A percentile compares a stretch with the other conserved stretches of the same genome.
phyloP scores from a whole-genome alignment of 2,329 filamentous ascomycete species.

The Epichloe hybrida region DNA sequence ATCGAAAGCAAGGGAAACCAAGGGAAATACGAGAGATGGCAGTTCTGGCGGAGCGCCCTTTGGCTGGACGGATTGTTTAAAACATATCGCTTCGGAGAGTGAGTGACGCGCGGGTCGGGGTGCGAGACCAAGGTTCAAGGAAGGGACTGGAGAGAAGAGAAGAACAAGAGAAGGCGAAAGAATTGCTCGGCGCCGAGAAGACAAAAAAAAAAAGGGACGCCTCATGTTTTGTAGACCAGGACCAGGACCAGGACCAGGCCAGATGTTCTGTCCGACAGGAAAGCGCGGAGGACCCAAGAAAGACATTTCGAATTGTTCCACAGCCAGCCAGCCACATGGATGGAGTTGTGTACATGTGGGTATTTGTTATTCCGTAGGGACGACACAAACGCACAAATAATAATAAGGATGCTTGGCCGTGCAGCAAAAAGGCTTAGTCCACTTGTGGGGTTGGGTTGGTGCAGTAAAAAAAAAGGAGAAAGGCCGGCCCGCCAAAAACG shows the following conservation, averaged over 20 bases:
- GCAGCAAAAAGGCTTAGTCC: no score
- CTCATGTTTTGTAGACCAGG: background rate
- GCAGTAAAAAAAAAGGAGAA: no score
- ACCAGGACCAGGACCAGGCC: no score
- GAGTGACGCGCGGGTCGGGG: background rate
- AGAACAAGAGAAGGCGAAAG: background rate
- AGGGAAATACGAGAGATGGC: background rate
- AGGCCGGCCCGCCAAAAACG: no score
- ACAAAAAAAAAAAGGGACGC: background rate
- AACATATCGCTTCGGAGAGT: background rate
- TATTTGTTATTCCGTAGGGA: no score
- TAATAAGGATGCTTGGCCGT: no score
- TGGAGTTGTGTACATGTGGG: no score
- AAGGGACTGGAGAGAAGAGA: background rate
- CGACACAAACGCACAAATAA: no score
- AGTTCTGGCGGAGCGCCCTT: background rate
- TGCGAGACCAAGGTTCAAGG: no score
- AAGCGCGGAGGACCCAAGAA: background rate
- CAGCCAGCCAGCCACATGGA: no score
- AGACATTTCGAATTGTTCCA: no score
- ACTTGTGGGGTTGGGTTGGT: no score
- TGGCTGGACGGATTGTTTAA: background rate
- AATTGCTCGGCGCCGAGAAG: background rate
- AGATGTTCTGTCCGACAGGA: background rate
- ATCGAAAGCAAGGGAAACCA: conserved; percentile 1